Evolutionary conservation across 441 rosid species (phyloP), one percentile per base, ranked within the genome.

Genomic region (Pelargonium cotyledonis): DNA sequence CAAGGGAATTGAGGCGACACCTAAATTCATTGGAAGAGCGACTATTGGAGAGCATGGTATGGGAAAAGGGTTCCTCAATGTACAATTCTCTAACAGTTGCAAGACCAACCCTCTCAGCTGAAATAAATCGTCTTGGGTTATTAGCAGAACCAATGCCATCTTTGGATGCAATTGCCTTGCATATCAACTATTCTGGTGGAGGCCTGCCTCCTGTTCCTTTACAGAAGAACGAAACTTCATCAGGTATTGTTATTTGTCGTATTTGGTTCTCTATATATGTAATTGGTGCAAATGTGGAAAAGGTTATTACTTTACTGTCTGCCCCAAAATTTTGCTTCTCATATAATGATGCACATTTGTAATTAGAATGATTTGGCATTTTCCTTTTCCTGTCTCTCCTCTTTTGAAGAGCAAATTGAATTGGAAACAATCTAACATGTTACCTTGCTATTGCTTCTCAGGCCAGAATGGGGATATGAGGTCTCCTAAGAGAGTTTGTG

Each of bases 131-230:
- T 70, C 86, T 89, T 15, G 94, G 95, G 72, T 80, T 92, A 68
- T 81, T 92, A 78, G 92, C 99, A 67, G 99, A 95, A 75, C 98
- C 98, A 26, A 92, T 95, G 99, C 99, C 92, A 53, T 90, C 97
- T 67, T 76, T 92, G 78, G 99, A 95, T 88, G 96, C 95, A 66
- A 90, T 95, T 76, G 96, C 98, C 47, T 68, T 78, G 71, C 96
- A 80, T 79, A 82, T 88, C 51, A 90, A 84, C 80, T 85, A 83
- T 71, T 83, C 87, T 73, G 68, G 82, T 66, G 89, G 82, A 66
- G 83, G 90, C 65, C 74, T 78, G 75, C 79, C 85, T 64, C 70
- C 78, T 51, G 70, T 79, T 69, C 79, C 93, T 44, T 41, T 75
- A 71, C 88, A 78, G 73, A 95, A 88, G 82, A 85, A 82, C 35